Conservation (phyloP, 106 monocot genomes). For the Dioscorea dumetorum region DNA sequence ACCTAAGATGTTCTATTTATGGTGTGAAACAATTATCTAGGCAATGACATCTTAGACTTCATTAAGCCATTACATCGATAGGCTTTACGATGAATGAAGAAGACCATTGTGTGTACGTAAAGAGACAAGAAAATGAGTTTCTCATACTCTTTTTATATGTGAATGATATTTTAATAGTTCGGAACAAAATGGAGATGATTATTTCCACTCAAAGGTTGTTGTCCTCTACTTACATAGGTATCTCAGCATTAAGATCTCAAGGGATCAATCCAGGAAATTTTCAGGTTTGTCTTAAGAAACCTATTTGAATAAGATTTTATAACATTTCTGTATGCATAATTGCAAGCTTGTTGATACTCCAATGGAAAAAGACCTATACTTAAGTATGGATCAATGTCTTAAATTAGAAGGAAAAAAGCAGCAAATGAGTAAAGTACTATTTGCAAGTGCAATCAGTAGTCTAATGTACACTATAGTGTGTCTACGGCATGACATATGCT, state of each 20-base stretch:
- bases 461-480: too few relatives aligned
- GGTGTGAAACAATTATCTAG: conserved; percentile 1
- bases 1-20: background rate
- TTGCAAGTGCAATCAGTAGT: background rate
- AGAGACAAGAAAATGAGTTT: background rate
- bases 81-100: conserved; percentile 1
- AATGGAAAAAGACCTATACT: background rate
- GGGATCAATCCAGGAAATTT: background rate
- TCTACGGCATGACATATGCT: too few relatives aligned
- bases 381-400: background rate
- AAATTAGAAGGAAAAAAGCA: too few relatives aligned
- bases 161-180: too few relatives aligned
- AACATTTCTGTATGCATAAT: background rate
- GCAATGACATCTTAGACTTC: background rate
- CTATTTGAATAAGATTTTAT: background rate
- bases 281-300: background rate
- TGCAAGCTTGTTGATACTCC: background rate
- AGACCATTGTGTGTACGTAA: conserved; percentile 1
- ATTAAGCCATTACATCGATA: background rate
- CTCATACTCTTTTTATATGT: background rate
- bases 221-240: background rate
- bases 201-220: background rate
- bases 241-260: background rate
- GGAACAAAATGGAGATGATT: background rate
- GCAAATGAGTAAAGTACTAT: background rate